Evolutionary conservation across 2,329 filamentous ascomycete species (phyloP).

Genomic region (Metarhizium rileyi): DNA sequence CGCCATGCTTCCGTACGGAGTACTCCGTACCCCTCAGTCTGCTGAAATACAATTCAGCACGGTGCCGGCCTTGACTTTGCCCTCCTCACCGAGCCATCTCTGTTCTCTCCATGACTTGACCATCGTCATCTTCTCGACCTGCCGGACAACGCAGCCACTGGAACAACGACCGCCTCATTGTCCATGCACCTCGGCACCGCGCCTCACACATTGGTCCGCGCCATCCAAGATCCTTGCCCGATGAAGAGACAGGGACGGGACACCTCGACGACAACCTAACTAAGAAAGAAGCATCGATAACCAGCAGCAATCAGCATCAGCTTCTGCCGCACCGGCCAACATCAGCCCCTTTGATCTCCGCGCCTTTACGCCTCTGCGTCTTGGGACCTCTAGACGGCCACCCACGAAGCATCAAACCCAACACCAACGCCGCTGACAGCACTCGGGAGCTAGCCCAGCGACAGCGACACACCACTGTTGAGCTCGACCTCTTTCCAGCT

Average conservation of each 20-base stretch:
- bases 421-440: background rate
- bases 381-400: background rate
- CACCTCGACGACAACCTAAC: conserved; percentile 1
- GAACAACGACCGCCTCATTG: conserved; percentile 5
- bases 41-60: conserved; percentile 32
- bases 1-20: background rate
- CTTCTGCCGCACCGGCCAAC: background rate
- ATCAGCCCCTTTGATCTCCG: background rate
- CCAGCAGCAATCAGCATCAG: background rate
- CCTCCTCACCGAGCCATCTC: conserved; percentile 32
- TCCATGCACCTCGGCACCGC: conserved; percentile 14
- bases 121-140: conserved; percentile 17
- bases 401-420: background rate
- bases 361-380: background rate
- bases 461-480: background rate
- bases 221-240: conserved; percentile 13
- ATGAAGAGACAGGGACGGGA: conserved; percentile 4
- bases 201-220: conserved; percentile 13
- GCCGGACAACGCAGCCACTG: conserved; percentile 10
- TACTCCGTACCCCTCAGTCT: conserved; percentile 29
- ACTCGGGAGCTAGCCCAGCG: background rate
- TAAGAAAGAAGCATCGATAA: conserved; percentile 1
- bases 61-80: conserved; percentile 21
- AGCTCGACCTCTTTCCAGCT: conserved; percentile 1
- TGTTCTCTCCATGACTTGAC: conserved; percentile 26